Evolutionary conservation across 1,284 basidiomycete genomes (phyloP), one percentile per base, ranked within the genome.

Genomic region (Apiotrichum brassicae): DNA sequence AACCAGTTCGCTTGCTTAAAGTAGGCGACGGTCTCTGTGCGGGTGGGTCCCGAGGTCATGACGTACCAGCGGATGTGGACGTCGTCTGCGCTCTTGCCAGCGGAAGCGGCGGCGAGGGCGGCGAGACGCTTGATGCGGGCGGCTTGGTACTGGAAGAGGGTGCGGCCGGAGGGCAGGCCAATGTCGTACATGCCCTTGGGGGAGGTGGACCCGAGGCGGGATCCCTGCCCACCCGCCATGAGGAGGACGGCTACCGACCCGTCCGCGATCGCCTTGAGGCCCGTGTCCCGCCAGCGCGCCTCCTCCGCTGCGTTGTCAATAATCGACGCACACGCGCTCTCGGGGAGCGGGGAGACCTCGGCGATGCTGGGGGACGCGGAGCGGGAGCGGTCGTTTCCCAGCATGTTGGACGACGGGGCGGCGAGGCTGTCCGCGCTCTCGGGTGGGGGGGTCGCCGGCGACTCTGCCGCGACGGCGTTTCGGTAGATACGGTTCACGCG

Each of bases 131-230:
- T 78, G 69, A 99, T 97, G 45, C 94, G 82, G 74, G 95, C 92
- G 5, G 93, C 95, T 75, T 99, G 95, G 62, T 89, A 85, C 70
- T 97, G 90, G 78, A 99, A 98, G 51, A 99, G 82, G 25, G 85
- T 84, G 75, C 93, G 95, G 75, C 87, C 83, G 30, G 87, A 91
- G 12, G 92, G 90, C 36, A 99, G 79, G 16, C 85, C 86, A 61
- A 98, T 97, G 71, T 98, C 89, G 76, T 97, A 98, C 78, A 93
- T 97, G 11, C 95, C 95, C 70, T 99, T 99, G 23, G 95, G 95
- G 20, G 85, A 86, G 32, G 79, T 81, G 62, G 88, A 93, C 33
- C 95, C 95, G 42, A 99, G 78, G 47, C 95, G 81, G 16, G 93
- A 95, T 20, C 95, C 95, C 75, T 99, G 95, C 3, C 95, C 95